Conservation (phyloP, 2,329 filamentous ascomycete genomes). For the Exophiala viscosa region DNA sequence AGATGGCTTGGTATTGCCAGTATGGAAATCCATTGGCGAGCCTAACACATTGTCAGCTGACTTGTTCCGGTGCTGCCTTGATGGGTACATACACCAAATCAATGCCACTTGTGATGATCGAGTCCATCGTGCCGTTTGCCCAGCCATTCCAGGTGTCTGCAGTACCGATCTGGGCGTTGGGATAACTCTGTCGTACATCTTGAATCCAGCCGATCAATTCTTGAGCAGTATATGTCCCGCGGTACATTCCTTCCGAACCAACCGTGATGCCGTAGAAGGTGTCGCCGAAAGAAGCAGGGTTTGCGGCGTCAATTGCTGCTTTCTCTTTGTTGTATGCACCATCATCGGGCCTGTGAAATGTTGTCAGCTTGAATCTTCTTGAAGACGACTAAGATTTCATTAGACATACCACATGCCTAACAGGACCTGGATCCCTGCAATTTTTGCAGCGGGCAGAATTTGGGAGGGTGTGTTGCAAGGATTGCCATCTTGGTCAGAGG, state of each 20-base stretch:
- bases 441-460: slow-evolving; percentile 63
- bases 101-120: slow-evolving; percentile 58
- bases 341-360: slow-evolving; percentile 55
- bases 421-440: slow-evolving; percentile 63
- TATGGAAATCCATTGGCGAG: slow-evolving; percentile 69
- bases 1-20: slow-evolving; percentile 62
- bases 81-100: slow-evolving; percentile 50
- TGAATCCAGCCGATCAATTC: slow-evolving; percentile 60
- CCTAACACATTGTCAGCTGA: slow-evolving; percentile 26
- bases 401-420: slow-evolving; percentile 62
- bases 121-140: slow-evolving; percentile 64
- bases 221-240: slow-evolving; percentile 61
- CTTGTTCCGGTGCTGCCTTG: no score
- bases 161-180: slow-evolving; percentile 58
- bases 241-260: slow-evolving; percentile 68
- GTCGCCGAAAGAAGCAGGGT: slow-evolving; percentile 48
- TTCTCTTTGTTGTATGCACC: slow-evolving; percentile 60
- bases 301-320: slow-evolving; percentile 49
- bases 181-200: slow-evolving; percentile 56
- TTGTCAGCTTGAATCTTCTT: no score
- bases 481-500: slow-evolving; percentile 46
- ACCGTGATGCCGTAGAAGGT: slow-evolving; percentile 67
- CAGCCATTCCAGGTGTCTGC: slow-evolving; percentile 73
- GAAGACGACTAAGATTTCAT: no score
- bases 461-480: slow-evolving; percentile 59